Conservation (phyloP, 1,284 basidiomycete genomes). For the Puccinia triticina region DNA sequence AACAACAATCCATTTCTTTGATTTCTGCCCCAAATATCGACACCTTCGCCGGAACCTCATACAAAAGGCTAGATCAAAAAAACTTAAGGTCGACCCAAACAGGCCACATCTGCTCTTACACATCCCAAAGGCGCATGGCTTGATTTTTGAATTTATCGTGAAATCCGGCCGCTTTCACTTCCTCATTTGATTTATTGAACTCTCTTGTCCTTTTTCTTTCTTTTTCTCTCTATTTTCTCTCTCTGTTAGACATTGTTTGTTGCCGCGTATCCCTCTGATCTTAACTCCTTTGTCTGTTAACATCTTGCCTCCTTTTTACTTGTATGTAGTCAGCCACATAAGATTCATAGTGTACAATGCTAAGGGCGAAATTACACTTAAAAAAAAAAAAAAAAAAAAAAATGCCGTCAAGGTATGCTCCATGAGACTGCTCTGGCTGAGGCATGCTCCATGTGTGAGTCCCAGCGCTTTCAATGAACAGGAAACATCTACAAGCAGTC, state of each 20-base stretch:
- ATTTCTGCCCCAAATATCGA: too few species aligned
- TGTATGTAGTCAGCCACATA: not conserved
- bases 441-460: too few species aligned
- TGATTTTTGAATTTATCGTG: not conserved
- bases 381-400: not conserved
- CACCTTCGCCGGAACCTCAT: too few species aligned
- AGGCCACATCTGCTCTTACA: not conserved
- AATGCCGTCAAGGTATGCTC: too few species aligned
- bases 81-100: not conserved
- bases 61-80: too few species aligned
- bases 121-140: not conserved
- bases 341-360: constrained; percentile 25
- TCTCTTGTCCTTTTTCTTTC: constrained; percentile 1
- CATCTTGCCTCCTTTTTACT: not conserved
- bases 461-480: too few species aligned
- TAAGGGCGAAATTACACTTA: not conserved
- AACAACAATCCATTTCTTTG: too few species aligned
- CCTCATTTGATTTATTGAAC: not conserved
- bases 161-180: not conserved
- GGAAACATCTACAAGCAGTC: too few species aligned
- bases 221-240: constrained; percentile 16
- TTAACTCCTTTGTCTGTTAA: not conserved
- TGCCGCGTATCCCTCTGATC: not conserved
- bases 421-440: too few species aligned
- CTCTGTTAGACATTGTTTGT: not conserved